Evolutionary conservation across 768 basidiomycete species (phyloP), one percentile per base, ranked within the genome.

Genomic region (Amanita rimosa): DNA sequence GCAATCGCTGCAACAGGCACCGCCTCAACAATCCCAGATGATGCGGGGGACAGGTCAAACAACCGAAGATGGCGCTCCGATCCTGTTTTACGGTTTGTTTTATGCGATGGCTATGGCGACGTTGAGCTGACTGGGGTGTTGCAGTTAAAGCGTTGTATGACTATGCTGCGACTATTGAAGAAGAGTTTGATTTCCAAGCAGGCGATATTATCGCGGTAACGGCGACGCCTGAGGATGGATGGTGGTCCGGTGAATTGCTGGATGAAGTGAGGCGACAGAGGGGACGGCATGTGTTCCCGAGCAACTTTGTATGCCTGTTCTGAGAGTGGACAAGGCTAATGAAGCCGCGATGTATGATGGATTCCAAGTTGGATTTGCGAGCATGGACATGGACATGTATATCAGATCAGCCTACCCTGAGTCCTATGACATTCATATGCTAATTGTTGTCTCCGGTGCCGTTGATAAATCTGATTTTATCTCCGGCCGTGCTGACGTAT

Each of bases 191-290:
- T 62, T 97, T 98, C 79, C 89, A 93, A 60, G 72, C 81, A 17
- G 90, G 87, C 2, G 95, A 98, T 64, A 88, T 96, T 54, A 96
- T 98, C 54, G 94, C 93, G 6, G 94, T 98, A 8, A 94, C 89
- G 0, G 75, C 81, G 17, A 95, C 92, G 5, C 92, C 92, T 4
- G 92, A 93, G 57, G 94, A 96, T 58, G 95, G 95, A 1, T 97
- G 95, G 95, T 98, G 94, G 95, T 86, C 81, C 49, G 95, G 95
- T 19, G 83, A 86, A 56, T 64, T 91, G 51, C 66, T 90, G n/a
- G 85, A 88, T 53, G 85, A 89, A 55, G 70, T 72, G 26, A 67
- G 89, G 55, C 70, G 87, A 54, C 75, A 82, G 54, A 70, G 72
- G 13, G 87, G 87, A 27, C 70, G 81, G 49, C 78, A 86, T 59